These are phyloP conservation scores for Trichoderma sp. DNA, from an alignment of 2,329 filamentous ascomycete species.

Conservation along the genomic window DNA sequence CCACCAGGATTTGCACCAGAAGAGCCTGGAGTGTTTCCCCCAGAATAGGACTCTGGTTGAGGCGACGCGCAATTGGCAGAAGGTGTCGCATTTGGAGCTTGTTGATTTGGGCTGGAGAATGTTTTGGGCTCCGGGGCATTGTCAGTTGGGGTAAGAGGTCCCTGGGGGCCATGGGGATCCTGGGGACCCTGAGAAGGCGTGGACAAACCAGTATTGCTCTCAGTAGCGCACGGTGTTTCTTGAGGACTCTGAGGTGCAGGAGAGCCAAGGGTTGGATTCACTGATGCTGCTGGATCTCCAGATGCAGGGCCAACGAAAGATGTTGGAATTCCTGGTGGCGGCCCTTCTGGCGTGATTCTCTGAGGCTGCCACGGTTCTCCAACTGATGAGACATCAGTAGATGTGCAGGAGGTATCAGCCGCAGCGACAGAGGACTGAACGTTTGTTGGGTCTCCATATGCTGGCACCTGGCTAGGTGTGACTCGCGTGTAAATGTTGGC, in stretches of 20 bases:
- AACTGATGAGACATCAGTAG: not conserved
- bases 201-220: not conserved
- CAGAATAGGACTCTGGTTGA: conserved; percentile 10
- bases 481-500: conserved; percentile 39
- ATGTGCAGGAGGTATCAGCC: conserved; percentile 18
- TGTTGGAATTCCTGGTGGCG: conserved; percentile 26
- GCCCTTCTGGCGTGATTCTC: conserved; percentile 23
- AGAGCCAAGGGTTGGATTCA: conserved; percentile 1
- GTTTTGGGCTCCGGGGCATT: conserved; percentile 27
- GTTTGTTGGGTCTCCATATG: conserved; percentile 23
- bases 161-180: not conserved
- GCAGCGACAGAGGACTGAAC: conserved; percentile 19
- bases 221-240: conserved; percentile 18
- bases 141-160: conserved; percentile 14
- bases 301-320: conserved; percentile 10
- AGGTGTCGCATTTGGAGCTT: conserved; percentile 9
- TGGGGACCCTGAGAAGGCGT: not conserved
- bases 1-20: not conserved
- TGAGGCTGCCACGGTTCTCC: conserved; percentile 12
- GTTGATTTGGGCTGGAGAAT: conserved; percentile 24
- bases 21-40: not conserved
- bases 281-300: conserved; percentile 25
- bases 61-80: conserved; percentile 6
- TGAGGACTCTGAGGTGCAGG: conserved; percentile 14
- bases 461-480: conserved; percentile 22